Evolutionary conservation across 2,329 filamentous ascomycete genomes (phyloP), one percentile per base, ranked within the genome.

Genomic region (Beauveria medogensis): DNA sequence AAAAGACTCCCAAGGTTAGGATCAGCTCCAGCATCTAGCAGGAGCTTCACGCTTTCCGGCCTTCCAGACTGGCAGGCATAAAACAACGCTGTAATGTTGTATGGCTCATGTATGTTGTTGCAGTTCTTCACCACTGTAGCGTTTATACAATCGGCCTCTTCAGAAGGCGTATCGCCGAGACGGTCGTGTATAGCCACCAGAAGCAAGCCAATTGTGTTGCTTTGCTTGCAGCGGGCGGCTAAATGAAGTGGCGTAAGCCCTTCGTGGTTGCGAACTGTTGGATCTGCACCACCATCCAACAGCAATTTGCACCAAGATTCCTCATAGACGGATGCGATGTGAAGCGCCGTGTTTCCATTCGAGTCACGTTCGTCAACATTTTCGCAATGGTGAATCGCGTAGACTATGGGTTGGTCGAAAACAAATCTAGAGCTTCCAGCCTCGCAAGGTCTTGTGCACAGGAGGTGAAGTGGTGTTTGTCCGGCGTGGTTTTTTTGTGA

Each of bases 171-270:
- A 8, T 37, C 40, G n/a, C 55, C n/a, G 9, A 50, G 37, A 8
- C 37, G 37, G 6, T 46, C 40, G 8, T 46, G n/a, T 5, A 59
- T 26, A 26, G 48, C 63, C 3, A 61, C 63, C 1, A 73, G 28
- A 1, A 74, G 40, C 3, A 74, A 16, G 0, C 72, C 73, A 0
- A 77, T 63, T 2, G 69, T 67, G 24, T 77, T 76, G 47, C 64
- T 65, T 43, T 73, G 63, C 26, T 72, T 64, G 4, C 65, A 62
- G 14, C 70, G 68, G 4, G 73, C 68, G 1, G 76, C 74, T 20
- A 80, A 57, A 52, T 80, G 77, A 3, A 80, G 67, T 5, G 72
- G 66, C 4, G 70, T 77, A 50, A 73, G 64, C 0, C 72, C 72
- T 7, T 75, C 69, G 4, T 68, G 14, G 0, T 74, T 76, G 0